Evolutionary conservation across 73 alveolate genomes (phyloP).

Genomic region (Uronychia setigera): DNA sequence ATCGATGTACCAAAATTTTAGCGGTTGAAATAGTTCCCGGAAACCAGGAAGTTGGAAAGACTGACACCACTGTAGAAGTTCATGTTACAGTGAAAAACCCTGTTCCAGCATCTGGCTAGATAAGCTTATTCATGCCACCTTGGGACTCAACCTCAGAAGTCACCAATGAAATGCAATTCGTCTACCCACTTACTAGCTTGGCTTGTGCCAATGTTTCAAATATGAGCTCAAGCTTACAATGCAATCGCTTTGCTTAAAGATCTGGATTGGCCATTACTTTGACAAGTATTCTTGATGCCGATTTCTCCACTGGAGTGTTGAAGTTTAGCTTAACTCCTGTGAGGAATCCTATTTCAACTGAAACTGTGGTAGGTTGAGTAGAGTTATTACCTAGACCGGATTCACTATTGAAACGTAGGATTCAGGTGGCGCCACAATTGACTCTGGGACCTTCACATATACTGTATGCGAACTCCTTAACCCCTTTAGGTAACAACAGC

Average conservation of each 20-base stretch:
- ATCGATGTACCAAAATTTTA: too few relatives aligned
- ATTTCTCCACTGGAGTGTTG: background rate
- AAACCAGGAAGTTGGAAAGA: background rate
- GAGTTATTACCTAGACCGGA: background rate
- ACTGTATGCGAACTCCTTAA: background rate
- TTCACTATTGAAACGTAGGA: background rate
- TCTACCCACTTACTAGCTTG: background rate
- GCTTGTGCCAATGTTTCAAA: background rate
- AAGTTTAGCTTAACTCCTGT: background rate
- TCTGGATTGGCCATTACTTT: background rate
- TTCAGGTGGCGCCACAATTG: background rate
- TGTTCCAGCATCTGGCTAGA: background rate
- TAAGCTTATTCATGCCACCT: background rate
- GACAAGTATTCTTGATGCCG: background rate
- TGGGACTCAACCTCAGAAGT: background rate
- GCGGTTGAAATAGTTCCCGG: too few relatives aligned
- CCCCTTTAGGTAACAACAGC: background rate
- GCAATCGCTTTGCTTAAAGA: background rate
- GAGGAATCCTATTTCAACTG: background rate
- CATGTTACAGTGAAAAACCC: background rate
- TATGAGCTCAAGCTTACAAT: background rate
- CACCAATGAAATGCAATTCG: background rate
- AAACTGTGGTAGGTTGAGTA: background rate
- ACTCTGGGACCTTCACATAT: background rate
- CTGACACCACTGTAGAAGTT: background rate